phyloP scores from a whole-genome alignment of 139 green algal species.

The Chlorella sp. region DNA sequence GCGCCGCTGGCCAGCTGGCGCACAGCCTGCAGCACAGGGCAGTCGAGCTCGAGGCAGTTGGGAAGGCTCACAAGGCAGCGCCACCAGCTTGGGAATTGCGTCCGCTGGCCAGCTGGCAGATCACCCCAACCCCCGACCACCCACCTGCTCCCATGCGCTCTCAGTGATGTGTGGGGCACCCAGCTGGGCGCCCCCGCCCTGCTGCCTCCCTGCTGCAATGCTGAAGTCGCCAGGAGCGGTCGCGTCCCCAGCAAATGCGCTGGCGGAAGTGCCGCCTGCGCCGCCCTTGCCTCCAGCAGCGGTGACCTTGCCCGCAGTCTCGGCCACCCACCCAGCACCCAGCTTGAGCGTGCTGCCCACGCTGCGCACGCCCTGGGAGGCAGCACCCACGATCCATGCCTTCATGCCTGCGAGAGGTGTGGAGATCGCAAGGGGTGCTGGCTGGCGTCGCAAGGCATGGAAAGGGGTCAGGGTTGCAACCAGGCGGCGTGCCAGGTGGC shows the following conservation, averaged over 20 bases:
- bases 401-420: constrained; percentile 4
- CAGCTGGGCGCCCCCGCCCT: neutral
- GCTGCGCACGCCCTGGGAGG: neutral
- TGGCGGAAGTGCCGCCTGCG: neutral
- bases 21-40: neutral
- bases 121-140: neutral
- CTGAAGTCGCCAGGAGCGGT: neutral
- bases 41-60: too few relatives aligned
- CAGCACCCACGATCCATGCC: neutral
- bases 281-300: neutral
- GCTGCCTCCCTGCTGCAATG: neutral
- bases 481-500: too few relatives aligned
- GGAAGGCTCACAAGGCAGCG: too few relatives aligned
- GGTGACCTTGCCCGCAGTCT: neutral
- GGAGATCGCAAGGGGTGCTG: too few relatives aligned
- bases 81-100: too few relatives aligned
- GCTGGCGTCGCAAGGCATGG: too few relatives aligned
- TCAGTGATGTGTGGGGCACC: neutral
- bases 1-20: constrained; percentile 1
- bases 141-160: neutral
- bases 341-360: constrained; percentile 14
- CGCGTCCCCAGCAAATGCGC: too few relatives aligned
- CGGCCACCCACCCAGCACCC: neutral
- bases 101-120: too few relatives aligned
- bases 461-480: too few relatives aligned